phyloP scores from a whole-genome alignment of 768 basidiomycete genomes.

The Chiua virens region DNA sequence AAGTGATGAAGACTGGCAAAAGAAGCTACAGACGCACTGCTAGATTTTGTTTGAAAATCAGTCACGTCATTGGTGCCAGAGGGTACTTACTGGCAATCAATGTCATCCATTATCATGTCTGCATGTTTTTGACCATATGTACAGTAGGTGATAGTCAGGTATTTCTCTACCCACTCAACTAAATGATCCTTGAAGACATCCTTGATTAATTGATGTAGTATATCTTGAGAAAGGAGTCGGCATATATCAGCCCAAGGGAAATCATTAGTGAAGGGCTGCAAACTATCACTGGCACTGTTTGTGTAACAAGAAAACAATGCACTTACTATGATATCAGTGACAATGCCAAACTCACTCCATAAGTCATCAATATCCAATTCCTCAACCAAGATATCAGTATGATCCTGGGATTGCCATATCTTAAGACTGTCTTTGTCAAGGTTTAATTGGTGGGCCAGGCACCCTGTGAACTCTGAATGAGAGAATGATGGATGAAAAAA shows the following conservation, averaged over 20 bases:
- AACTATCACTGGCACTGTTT: no score
- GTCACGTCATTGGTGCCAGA: not conserved
- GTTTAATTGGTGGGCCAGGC: not conserved
- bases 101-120: conserved; percentile 25
- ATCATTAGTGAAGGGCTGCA: conserved; percentile 32
- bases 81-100: conserved; percentile 27
- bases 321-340: conserved; percentile 18
- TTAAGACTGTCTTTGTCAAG: no score
- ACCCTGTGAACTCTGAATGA: no score
- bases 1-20: conserved; percentile 32
- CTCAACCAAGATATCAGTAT: no score
- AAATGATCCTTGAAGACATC: not conserved
- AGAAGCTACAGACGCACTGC: conserved; percentile 27
- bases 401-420: no score
- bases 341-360: no score
- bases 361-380: no score
- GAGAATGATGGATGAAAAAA: no score
- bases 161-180: not conserved
- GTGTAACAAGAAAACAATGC: no score
- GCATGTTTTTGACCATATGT: conserved; percentile 1
- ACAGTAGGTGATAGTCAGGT: not conserved
- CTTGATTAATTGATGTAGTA: conserved; percentile 2
- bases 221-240: conserved; percentile 8
- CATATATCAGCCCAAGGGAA: conserved; percentile 36
- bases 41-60: not conserved